Conservation (phyloP, 495 filamentous ascomycete species). For the Talaromyces wortmannii region DNA sequence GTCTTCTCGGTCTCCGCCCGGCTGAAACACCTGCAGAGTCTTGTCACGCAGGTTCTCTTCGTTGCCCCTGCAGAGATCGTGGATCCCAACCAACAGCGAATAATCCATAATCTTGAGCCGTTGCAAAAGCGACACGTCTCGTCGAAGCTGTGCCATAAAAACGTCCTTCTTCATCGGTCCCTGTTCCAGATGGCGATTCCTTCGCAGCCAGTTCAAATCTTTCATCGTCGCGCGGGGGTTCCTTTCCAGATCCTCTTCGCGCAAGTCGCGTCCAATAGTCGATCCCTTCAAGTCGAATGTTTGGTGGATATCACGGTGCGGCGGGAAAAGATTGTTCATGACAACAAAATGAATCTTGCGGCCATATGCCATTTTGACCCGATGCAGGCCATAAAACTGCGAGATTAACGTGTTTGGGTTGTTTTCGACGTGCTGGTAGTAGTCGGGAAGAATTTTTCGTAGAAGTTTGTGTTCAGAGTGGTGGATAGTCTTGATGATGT, state of each 20-base stretch:
- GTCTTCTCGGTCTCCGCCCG: conserved; percentile 63
- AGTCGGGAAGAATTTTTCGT: conserved; percentile 84
- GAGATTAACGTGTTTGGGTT: conserved; percentile 96
- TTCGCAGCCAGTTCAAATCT: conserved; percentile 92
- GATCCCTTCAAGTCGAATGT: conserved; percentile 99
- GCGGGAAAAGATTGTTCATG: conserved; percentile 99
- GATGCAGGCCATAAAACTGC: conserved; percentile 95
- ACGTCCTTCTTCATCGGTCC: conserved; percentile 77
- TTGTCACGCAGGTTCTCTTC: conserved; percentile 94
- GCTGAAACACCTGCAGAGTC: conserved; percentile 91
- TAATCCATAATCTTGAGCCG: conserved; percentile 97
- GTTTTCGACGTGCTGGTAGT: conserved; percentile 85
- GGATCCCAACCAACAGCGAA: conserved; percentile 88
- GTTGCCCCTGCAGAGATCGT: conserved; percentile 83
- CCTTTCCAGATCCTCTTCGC: conserved; percentile 76
- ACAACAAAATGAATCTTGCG: conserved; percentile 99
- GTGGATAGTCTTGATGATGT: conserved; percentile 99
- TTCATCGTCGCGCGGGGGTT: conserved; percentile 94
- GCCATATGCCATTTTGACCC: conserved; percentile 97
- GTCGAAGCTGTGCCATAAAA: conserved; percentile 83
- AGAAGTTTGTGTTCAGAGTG: conserved; percentile 94
- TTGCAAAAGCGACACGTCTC: conserved; percentile 80
- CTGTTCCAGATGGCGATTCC: conserved; percentile 78
- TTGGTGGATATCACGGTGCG: conserved; percentile 93
- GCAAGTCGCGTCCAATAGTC: conserved; percentile 85